These are phyloP conservation scores for Leccinum longicurvipes DNA, from an alignment of 768 basidiomycete genomes.

Conservation along the genomic window DNA sequence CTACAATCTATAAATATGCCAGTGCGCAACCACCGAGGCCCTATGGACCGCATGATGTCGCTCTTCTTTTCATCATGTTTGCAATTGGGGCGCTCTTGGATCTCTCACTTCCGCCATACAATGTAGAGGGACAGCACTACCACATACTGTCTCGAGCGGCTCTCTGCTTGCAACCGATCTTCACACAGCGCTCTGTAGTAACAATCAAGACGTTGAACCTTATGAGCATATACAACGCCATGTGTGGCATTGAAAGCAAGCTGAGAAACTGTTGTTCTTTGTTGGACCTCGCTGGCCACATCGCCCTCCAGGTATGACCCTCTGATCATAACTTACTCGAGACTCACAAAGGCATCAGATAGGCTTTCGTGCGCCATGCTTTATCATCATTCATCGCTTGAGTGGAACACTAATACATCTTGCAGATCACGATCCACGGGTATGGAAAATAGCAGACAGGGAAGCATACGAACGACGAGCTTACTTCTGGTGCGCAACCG, in stretches of 20 bases:
- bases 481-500: constrained; percentile 44
- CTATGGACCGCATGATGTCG: constrained; percentile 50
- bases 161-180: constrained; percentile 42
- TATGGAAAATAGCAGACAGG: constrained; percentile 48
- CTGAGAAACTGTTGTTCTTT: constrained; percentile 45
- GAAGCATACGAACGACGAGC: constrained; percentile 52
- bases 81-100: constrained; percentile 50
- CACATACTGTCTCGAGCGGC: constrained; percentile 47
- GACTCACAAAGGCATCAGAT: constrained; percentile 8
- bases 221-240: constrained; percentile 53
- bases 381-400: not conserved
- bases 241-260: constrained; percentile 51
- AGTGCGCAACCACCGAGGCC: constrained; percentile 1
- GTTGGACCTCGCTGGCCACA: constrained; percentile 46
- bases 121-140: constrained; percentile 52
- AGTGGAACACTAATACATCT: constrained; percentile 3
- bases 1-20: constrained; percentile 36
- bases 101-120: constrained; percentile 43
- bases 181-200: constrained; percentile 42
- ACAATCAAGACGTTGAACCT: constrained; percentile 49
- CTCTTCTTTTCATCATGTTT: constrained; percentile 44
- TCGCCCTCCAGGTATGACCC: constrained; percentile 43
- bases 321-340: not conserved
- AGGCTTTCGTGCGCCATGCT: constrained; percentile 12
- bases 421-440: constrained; percentile 47